Percentiles rank a stretch among this genome's conserved stretches.
Evolutionary conservation across 164 flowering plant species (phyloP).

Genomic region (Berberis vulgaris): DNA sequence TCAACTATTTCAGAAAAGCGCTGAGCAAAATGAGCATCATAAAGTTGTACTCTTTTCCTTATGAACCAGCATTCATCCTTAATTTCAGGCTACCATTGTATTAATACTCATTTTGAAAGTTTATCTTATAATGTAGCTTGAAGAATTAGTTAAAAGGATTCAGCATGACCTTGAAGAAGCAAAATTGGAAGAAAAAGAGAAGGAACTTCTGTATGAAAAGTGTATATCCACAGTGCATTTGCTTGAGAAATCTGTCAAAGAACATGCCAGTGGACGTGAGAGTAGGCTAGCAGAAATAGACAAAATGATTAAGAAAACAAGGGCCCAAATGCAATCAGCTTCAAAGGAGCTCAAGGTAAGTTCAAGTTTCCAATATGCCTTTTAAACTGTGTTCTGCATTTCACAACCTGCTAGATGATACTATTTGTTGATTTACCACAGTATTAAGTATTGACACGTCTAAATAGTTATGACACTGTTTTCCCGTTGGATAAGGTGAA

Average conservation of each 20-base stretch:
- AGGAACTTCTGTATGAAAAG: conserved; percentile 36
- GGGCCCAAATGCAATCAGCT: conserved; percentile 63
- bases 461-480: too few relatives aligned
- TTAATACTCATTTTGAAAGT: not conserved
- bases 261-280: conserved; percentile 58
- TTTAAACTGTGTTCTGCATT: not conserved
- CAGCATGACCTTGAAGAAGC: conserved; percentile 80
- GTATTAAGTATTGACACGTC: too few relatives aligned
- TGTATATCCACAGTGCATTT: conserved; percentile 41
- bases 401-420: too few relatives aligned
- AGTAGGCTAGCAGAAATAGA: conserved; percentile 70
- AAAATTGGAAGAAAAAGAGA: conserved; percentile 45
- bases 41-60: conserved; percentile 43
- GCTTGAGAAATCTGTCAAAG: conserved; percentile 77
- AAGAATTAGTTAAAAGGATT: conserved; percentile 63
- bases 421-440: too few relatives aligned
- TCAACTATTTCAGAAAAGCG: conserved; percentile 67
- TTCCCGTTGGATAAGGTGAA: too few relatives aligned
- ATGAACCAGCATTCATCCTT: not conserved
- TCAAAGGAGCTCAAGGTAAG: conserved; percentile 79
- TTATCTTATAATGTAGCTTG: conserved; percentile 39
- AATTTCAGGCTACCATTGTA: not conserved
- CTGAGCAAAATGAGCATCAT: conserved; percentile 95
- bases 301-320: conserved; percentile 56
- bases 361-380: not conserved